Evolutionary conservation across 305 asterid species (phyloP).

Genomic region (Fraxinus angustifolia): DNA sequence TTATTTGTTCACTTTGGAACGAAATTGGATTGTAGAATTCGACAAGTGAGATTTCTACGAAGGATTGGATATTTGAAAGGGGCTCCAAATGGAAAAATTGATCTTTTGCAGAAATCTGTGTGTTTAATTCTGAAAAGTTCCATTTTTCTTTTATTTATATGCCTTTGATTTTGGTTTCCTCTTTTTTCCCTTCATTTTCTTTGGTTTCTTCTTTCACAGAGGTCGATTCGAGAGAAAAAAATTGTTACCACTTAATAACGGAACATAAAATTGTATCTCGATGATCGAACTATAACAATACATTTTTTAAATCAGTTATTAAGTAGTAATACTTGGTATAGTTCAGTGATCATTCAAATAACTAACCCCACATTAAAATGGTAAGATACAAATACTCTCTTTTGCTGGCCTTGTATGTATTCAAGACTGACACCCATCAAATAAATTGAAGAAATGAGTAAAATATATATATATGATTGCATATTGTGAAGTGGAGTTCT

Average conservation of each 20-base stretch:
- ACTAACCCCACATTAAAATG: slow-evolving; percentile 1
- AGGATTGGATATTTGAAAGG: neutral
- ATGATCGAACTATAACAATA: too few species aligned
- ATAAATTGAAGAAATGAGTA: neutral
- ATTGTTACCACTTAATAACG: neutral
- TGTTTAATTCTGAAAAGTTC: neutral
- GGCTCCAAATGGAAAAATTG: neutral
- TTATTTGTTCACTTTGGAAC: neutral
- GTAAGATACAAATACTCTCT: slow-evolving; percentile 34
- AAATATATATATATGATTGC: neutral
- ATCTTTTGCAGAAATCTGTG: neutral
- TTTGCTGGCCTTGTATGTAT: slow-evolving; percentile 44
- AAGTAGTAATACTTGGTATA: neutral
- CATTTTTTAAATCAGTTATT: neutral
- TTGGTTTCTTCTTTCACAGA: neutral
- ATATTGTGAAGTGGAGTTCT: neutral
- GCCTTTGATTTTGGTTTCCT: neutral
- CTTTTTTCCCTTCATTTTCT: neutral
- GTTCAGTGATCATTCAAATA: neutral
- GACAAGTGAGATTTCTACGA: neutral
- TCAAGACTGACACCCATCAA: slow-evolving; percentile 26
- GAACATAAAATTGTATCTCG: neutral
- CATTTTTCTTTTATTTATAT: neutral
- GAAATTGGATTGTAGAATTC: neutral
- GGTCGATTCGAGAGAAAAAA: neutral